Base-by-base conservation (phyloP, 2,329 filamentous ascomycete genomes). In the Colletotrichum lentis region DNA sequence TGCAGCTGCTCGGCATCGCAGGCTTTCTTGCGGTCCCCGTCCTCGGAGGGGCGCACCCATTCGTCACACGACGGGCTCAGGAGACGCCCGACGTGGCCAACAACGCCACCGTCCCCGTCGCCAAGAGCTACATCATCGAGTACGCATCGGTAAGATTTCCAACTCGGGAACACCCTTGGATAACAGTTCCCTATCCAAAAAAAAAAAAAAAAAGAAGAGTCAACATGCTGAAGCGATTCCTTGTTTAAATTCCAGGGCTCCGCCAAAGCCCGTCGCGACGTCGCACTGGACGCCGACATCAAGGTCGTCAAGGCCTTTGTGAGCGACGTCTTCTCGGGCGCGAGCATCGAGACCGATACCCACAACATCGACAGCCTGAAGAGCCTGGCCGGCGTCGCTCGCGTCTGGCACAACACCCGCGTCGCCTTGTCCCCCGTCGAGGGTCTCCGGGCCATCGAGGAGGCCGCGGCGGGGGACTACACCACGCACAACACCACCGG, bases 401-500 rank as follows among this genome's bases (percentile, higher is more conserved):
- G 78, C 44, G 78, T 79, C n/a, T 80, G 78, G 78, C 73, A 73
- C 10, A 68, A 68, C 12, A 68, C 39, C 0, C 65, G 65, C 14
- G 61, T 68, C 1, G 59, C 54, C 1, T 5, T 68, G 22, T 60
- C 55, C 2, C 67, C 67, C 3, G 55, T 64, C 8, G 56, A 63
- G 10, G 54, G 50, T 1, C 60, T 63, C 0, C 16, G 58, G 20
- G 20, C 46, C 1, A 60, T 64, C n/a, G 61, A 65, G 24, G 61
- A 50, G 6, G 65, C 54, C 6, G 54, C 65, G 8, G 77, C 77
- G 37, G 11, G 27, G 20, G 77, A 78, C 57, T 79, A 79, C 62
- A 77, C 76, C 1, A 69, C 75, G 20, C 79, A 80, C 49, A 74
- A 75, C 22, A 77, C 76, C 72, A 81, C 79, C 1, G 78, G 79